Evolutionary conservation across 2,329 filamentous ascomycete genomes (phyloP), one percentile per base, ranked within the genome.

Genomic region (Botrytis medusae): DNA sequence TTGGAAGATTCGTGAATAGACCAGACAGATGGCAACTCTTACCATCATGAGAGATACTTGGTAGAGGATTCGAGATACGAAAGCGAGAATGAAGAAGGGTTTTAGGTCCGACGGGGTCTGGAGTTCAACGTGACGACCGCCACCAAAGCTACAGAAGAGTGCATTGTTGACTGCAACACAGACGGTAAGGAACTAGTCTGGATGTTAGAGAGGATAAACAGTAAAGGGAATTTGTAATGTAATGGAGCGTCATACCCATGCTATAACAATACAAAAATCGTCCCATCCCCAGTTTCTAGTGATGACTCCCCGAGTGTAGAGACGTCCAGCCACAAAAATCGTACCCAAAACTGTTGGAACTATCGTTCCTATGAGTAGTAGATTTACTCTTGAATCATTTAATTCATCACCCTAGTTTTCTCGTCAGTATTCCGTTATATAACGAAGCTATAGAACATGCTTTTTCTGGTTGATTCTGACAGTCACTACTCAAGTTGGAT

Each of bases 281-380:
- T 71, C 59, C 44, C 59, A 40, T 16, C 69, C 69, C 59, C 44
- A 42, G 22, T 63, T 71, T 48, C 44, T 63, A 3, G 57, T 71
- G 59, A 71, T 71, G 25, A 63, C 6, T 29, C 32, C 44, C 34
- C 69, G 57, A 29, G 69, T 51, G 42, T 71, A 71, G 51, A 71
- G 32, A 40, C 44, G 57, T 51, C 57, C 59, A 32, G 42, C 42
- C 20, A 71, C 44, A 14, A 71, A 71, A 5, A 64, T 1, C 20
- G 59, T 63, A n/a, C 40, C 59, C 6, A 71, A 25, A 7, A 22
- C 25, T 18, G 44, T 51, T 20, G 69, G 69, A n/a, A 71, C 1
- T 34, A 63, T 42, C 5, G 57, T 63, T 25, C 69, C 59, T 14
- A 64, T 1, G 44, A 71, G 69, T 16, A 71, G 18, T 18, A 63